Evolutionary conservation across 169 alveolate genomes (phyloP).

Genomic region (Plasmodium vivax): DNA sequence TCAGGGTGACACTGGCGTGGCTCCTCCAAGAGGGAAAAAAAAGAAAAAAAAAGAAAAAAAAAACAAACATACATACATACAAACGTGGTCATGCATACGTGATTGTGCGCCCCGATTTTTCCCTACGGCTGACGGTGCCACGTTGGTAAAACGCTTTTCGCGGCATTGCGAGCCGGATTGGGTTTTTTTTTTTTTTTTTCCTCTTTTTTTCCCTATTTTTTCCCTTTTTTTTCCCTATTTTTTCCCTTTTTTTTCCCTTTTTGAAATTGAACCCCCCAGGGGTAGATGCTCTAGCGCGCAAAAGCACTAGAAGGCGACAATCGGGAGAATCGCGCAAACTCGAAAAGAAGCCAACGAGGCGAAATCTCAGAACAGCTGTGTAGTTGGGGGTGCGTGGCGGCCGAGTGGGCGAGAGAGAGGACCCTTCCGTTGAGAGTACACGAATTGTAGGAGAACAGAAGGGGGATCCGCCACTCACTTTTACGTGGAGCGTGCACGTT

Average conservation of each 20-base stretch:
- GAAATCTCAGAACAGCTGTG: neutral
- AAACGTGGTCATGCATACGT: neutral
- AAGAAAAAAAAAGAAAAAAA: too few species aligned
- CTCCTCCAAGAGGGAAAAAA: neutral
- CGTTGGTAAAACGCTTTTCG: neutral
- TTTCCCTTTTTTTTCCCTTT: too few species aligned
- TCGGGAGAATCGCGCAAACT: neutral
- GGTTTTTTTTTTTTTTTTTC: too few species aligned
- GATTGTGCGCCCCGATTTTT: neutral
- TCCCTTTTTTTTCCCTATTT: too few species aligned
- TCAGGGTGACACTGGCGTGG: neutral
- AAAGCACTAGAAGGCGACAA: neutral
- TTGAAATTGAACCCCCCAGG: neutral
- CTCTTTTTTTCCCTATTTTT: neutral
- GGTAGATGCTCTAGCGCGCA: neutral
- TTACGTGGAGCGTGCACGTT: neutral
- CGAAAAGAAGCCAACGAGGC: neutral
- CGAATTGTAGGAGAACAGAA: neutral
- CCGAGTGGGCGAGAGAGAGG: neutral
- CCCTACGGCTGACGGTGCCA: neutral
- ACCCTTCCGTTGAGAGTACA: neutral
- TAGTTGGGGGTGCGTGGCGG: neutral
- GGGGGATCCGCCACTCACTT: neutral
- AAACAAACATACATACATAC: too few species aligned
- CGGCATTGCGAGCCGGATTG: neutral